Evolutionary conservation across 169 alveolate species (phyloP).

Genomic region (Eimeria sp.): DNA sequence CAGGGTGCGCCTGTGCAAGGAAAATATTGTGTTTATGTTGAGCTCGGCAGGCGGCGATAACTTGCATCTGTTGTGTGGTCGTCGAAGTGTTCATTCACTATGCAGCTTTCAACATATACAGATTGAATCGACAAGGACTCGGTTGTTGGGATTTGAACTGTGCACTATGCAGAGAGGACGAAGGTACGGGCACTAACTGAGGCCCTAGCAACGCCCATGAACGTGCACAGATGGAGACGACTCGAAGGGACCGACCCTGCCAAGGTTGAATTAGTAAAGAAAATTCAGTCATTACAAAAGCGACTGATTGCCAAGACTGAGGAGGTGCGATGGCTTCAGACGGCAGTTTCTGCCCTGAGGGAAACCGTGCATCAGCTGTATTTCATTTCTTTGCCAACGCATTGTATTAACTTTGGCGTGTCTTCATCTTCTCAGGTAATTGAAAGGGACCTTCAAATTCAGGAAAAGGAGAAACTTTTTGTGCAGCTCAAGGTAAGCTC

Average conservation of each 20-base stretch:
- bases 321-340: constrained; percentile 88
- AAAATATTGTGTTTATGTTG: not conserved
- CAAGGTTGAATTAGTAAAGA: constrained; percentile 94
- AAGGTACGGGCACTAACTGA: constrained; percentile 96
- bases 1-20: constrained; percentile 78
- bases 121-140: not conserved
- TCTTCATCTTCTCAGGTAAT: constrained; percentile 84
- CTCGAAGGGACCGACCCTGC: constrained; percentile 97
- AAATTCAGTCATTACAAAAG: constrained; percentile 95
- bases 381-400: not conserved
- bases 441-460: constrained; percentile 93
- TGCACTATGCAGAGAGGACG: constrained; percentile 89
- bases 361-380: not conserved
- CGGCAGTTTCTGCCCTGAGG: too few species aligned
- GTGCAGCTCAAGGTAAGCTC: constrained; percentile 93
- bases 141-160: not conserved
- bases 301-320: constrained; percentile 96
- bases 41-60: not conserved
- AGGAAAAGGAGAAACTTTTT: constrained; percentile 96
- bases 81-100: not conserved
- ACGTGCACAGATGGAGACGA: constrained; percentile 96
- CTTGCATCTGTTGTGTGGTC: not conserved
- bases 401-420: not conserved
- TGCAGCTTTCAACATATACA: not conserved
- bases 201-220: constrained; percentile 97